Percentiles rank a stretch among this genome's conserved stretches.
These are phyloP conservation scores for Laetiporus sulphureus DNA, from an alignment of 1,284 basidiomycete genomes.

Conservation along the genomic window DNA sequence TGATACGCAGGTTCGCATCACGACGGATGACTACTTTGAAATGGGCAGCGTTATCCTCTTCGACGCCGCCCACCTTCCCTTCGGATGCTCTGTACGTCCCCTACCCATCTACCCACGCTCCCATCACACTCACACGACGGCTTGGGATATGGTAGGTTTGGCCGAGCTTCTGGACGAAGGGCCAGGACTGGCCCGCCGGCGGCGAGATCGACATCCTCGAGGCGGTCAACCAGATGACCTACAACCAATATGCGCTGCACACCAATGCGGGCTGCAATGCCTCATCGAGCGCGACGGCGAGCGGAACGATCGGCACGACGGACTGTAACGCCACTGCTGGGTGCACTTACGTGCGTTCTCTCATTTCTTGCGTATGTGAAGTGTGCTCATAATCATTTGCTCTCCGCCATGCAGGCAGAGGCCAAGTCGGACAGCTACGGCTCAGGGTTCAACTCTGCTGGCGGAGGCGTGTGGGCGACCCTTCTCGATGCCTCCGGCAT, in stretches of 20 bases:
- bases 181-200: constrained; percentile 44
- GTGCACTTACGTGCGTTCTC: constrained; percentile 37
- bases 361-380: no score
- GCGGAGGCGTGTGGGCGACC: constrained; percentile 59
- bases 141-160: constrained; percentile 37
- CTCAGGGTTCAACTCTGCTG: constrained; percentile 44
- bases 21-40: constrained; percentile 38
- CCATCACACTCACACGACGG: neutral
- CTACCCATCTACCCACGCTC: neutral
- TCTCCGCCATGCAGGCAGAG: constrained; percentile 25
- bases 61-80: constrained; percentile 56
- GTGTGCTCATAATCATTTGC: neutral
- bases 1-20: constrained; percentile 43
- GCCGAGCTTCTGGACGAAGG: constrained; percentile 52
- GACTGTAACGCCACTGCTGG: constrained; percentile 42
- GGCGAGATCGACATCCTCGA: constrained; percentile 59
- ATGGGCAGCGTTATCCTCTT: constrained; percentile 55
- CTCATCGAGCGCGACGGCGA: constrained; percentile 28
- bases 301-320: constrained; percentile 27
- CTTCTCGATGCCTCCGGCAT: constrained; percentile 50
- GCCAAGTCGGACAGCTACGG: constrained; percentile 45
- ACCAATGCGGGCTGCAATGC: constrained; percentile 31
- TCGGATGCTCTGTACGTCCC: constrained; percentile 40
- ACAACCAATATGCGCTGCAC: constrained; percentile 44
- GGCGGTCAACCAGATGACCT: constrained; percentile 32